Evolutionary conservation across 257 asterid genomes (phyloP).

Genomic region (Salvia splendens): DNA sequence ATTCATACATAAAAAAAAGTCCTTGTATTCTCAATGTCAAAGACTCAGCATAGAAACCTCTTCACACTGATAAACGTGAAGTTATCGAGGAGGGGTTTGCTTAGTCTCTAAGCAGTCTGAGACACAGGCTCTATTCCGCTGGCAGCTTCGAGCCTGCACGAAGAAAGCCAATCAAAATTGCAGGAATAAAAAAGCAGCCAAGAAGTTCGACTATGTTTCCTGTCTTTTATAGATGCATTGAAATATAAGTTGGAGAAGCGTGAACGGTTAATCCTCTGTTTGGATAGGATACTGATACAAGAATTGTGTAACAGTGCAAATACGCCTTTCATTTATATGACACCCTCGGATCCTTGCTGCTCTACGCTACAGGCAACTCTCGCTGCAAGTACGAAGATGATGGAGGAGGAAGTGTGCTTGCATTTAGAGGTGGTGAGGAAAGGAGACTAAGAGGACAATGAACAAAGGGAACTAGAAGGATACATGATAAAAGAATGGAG

Average conservation of each 20-base stretch:
- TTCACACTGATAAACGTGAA: not conserved
- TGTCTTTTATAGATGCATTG: too few species aligned
- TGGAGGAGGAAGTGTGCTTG: not conserved
- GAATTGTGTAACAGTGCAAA: too few species aligned
- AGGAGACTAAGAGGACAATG: not conserved
- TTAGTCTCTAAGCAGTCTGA: constrained; percentile 50
- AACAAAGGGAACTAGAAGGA: not conserved
- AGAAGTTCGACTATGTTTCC: too few species aligned
- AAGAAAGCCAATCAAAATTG: constrained; percentile 19
- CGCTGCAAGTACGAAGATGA: not conserved
- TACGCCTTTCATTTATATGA: too few species aligned
- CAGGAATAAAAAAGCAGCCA: constrained; percentile 2
- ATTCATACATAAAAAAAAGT: not conserved
- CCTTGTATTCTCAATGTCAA: not conserved
- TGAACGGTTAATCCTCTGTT: too few species aligned
- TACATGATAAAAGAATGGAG: not conserved
- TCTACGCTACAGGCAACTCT: too few species aligned
- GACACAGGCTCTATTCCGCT: constrained; percentile 50
- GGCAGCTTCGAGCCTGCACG: constrained; percentile 63
- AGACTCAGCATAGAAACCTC: not conserved
- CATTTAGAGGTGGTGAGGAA: not conserved
- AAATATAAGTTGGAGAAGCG: too few species aligned
- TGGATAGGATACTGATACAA: too few species aligned
- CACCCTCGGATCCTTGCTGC: too few species aligned
- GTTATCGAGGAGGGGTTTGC: constrained; percentile 15